A percentile compares a stretch with the other conserved stretches of the same genome.
Evolutionary conservation across 108 stramenopile species (phyloP).

Genomic region (Schizochytrium sp.): DNA sequence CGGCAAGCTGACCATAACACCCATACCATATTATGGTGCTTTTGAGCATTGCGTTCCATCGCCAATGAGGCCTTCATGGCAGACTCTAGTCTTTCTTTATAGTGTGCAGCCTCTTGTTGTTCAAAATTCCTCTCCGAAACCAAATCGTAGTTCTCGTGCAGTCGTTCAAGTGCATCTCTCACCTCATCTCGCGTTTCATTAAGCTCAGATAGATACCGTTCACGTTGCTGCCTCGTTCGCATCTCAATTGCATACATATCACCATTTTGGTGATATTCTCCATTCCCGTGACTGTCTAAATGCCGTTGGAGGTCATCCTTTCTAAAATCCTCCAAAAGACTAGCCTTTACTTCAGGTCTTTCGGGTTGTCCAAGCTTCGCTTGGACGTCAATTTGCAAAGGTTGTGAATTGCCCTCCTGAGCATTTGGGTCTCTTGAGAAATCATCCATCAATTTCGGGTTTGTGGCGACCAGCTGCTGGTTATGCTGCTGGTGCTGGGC

Average conservation of each 20-base stretch:
- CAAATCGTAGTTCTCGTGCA: background rate
- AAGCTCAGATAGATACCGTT: background rate
- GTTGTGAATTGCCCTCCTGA: no score
- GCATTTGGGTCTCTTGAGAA: no score
- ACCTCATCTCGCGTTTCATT: background rate
- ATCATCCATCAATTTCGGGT: background rate
- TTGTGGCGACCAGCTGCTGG: background rate
- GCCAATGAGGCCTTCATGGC: no score
- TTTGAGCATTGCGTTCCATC: no score
- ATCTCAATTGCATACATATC: background rate
- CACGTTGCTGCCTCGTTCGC: background rate
- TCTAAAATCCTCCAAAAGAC: background rate
- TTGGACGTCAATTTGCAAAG: no score
- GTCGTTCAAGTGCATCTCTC: slow-evolving; percentile 11
- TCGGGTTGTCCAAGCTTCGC: no score
- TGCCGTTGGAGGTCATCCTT: background rate
- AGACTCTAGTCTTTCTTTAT: no score
- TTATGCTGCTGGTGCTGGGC: background rate
- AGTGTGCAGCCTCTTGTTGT: no score
- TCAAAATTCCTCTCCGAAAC: background rate
- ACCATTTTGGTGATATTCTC: background rate
- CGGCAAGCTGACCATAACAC: no score
- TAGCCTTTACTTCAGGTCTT: no score
- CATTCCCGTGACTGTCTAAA: background rate
- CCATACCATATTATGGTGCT: no score